Evolutionary conservation across 2,329 filamentous ascomycete genomes (phyloP), one percentile per base, ranked within the genome.

Genomic region (Colletotrichum lini): DNA sequence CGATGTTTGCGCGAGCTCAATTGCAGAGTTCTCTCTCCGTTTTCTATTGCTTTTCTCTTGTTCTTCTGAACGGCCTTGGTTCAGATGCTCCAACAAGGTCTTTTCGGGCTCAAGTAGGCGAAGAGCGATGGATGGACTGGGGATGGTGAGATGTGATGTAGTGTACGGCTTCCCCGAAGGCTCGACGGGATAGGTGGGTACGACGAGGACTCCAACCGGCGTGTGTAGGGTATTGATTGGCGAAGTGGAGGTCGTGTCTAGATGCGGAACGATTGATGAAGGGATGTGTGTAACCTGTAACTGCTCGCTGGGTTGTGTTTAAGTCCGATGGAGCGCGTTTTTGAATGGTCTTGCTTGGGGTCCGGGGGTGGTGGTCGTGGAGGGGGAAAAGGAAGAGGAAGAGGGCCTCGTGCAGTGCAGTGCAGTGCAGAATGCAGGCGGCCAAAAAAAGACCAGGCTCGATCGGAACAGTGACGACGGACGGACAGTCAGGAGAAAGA

Each of bases 81-180:
- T n/a, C 10, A 38, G 30, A 38, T 16, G 30, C 53, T 65, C 66
- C 52, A 58, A 54, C 26, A 30, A 40, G 61, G 35, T 26, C 50
- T 50, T 16, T 52, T 38, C 10, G 47, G 45, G 45, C 47, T 23
- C 10, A 40, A 49, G 53, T 40, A 30, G 57, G 26, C 45, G 65
- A 60, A 61, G 54, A 58, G 40, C n/a, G 50, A 70, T 54, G 57
- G 23, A 56, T 69, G 42, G 61, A 53, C 18, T 40, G 45, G 26
- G 18, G 45, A 54, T 49, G 64, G 47, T 26, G 63, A 42, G 47
- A 58, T 59, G 50, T 26, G 63, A 42, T 38, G 52, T 59, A 44
- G 62, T 58, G 65, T 26, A 47, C 68, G 68, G 68, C 68, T 68
- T 71, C 64, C 65, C 68, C 68, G 64, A 71, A 66, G 44, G 68